These are phyloP conservation scores for Monilinia vaccinii-corymbosi DNA, from an alignment of 2,329 filamentous ascomycete species.

Conservation along the genomic window DNA sequence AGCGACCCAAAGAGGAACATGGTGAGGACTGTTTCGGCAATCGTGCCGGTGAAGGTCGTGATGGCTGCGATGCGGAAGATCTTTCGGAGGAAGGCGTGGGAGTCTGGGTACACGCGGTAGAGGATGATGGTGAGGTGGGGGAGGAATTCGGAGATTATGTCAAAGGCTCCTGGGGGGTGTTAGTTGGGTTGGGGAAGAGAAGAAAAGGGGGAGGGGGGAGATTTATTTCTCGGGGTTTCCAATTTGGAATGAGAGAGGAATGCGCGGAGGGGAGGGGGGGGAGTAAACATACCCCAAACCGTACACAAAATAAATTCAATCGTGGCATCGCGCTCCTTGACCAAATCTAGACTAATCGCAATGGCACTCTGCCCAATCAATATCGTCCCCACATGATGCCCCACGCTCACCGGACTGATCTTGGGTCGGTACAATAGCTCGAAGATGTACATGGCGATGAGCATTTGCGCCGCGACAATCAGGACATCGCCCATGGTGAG, in stretches of 20 bases:
- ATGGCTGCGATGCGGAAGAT: conserved; percentile 32
- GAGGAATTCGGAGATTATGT: conserved; percentile 38
- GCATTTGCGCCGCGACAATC: conserved; percentile 33
- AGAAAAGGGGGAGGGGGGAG: neutral
- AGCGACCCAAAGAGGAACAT: conserved; percentile 37
- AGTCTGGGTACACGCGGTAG: conserved; percentile 33
- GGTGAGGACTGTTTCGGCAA: conserved; percentile 34
- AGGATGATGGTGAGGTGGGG: conserved; percentile 38
- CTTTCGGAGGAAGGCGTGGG: conserved; percentile 32
- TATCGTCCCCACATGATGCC: conserved; percentile 32
- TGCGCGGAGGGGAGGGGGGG: no score
- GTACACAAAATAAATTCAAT: conserved; percentile 27
- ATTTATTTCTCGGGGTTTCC: no score
- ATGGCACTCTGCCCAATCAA: conserved; percentile 35
- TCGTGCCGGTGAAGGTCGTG: conserved; percentile 33
- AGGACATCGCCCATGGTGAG: conserved; percentile 36
- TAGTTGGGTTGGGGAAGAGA: neutral
- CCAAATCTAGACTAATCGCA: conserved; percentile 29
- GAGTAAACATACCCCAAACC: conserved; percentile 23
- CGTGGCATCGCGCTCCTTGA: conserved; percentile 23
- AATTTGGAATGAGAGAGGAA: no score
- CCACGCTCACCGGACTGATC: conserved; percentile 33
- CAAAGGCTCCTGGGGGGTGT: conserved; percentile 34
- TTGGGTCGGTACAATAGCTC: conserved; percentile 36
- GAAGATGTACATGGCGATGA: conserved; percentile 39